Percentiles rank a stretch among this genome's conserved stretches.
Evolutionary conservation across 1,139 yeast species (phyloP).

Genomic region (Eremothecium cymbalariae): DNA sequence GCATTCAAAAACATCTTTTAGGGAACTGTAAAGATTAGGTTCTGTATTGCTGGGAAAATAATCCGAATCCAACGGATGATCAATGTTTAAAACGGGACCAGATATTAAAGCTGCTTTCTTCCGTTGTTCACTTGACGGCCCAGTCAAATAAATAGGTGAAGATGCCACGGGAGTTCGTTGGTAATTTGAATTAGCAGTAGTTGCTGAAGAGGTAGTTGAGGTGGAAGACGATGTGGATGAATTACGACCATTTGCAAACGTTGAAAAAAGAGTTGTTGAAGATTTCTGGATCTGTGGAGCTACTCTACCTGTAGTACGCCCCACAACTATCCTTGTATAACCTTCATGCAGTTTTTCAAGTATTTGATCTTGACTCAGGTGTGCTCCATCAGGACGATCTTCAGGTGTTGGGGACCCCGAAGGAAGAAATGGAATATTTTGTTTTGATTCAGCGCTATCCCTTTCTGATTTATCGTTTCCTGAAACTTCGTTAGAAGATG

Average conservation of each 20-base stretch:
- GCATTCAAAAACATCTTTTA: slow-evolving; percentile 79
- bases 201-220: slow-evolving; percentile 8
- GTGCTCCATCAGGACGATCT: too few species aligned
- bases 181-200: slow-evolving; percentile 4
- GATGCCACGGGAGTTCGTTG: not conserved
- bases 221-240: slow-evolving; percentile 2
- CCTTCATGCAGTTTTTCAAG: slow-evolving; percentile 27
- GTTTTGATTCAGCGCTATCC: too few species aligned
- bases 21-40: slow-evolving; percentile 56
- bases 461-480: too few species aligned
- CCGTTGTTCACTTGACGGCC: slow-evolving; percentile 53
- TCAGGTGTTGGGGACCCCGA: too few species aligned
- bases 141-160: slow-evolving; percentile 7
- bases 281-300: not conserved
- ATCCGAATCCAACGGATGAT: slow-evolving; percentile 44
- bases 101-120: slow-evolving; percentile 69
- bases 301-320: slow-evolving; percentile 15
- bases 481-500: too few species aligned
- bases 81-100: slow-evolving; percentile 82
- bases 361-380: slow-evolving; percentile 15
- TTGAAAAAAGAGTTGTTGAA: not conserved
- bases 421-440: too few species aligned
- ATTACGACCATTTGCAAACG: not conserved
- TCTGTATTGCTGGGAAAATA: slow-evolving; percentile 36
- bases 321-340: slow-evolving; percentile 24